Base-by-base conservation (phyloP, 1,139 yeast species). In the Petasospora fabianii region DNA sequence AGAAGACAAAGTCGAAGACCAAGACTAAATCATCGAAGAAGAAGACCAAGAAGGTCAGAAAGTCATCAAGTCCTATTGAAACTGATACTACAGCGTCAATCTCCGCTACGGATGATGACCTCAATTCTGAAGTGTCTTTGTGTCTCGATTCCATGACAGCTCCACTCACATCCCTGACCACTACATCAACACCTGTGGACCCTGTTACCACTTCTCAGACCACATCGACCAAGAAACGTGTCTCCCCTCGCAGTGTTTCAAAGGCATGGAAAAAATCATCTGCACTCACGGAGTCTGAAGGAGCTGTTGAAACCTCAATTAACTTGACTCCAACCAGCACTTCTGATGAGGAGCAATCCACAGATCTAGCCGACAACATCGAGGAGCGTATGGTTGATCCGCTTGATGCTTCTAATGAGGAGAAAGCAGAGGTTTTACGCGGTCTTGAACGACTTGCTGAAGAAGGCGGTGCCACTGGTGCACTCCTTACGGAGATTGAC, bases 1-100 rank as follows among this genome's bases (percentile, higher is more conserved):
- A 33, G 29, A 35, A 31, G 24, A 35, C 26, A 24, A 38, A 19
- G 15, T 6, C 35, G 12, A 43, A 38, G 22, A 26, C 28, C 6
- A 40, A 34, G 34, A 24, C 32, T 12, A 35, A 80, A 30, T 76
- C 86, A 26, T 79, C 88, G 20, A 42, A 39, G 24, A 34, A 30
- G 35, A 33, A 32, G 22, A 22, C 22, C 16, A 38, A 19, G 24
- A 38, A 19, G 19, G 10, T 22, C 9, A 28, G 19, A 31, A 32
- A 17, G 15, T 12, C 20, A 13, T 20, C 22, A 7, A 10, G 7
- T 20, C n/a, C 28, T 26, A n/a, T 14, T 14, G 16, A n/a, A 4
- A 26, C 28, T 22, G 30, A 17, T n/a, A n/a, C 27, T 13, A 19
- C 20, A 26, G 28, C 10, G n/a, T 26, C 28, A 14, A 26, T n/a